Base-by-base conservation (phyloP, 1,284 basidiomycete genomes). In the Tilletia indica region DNA sequence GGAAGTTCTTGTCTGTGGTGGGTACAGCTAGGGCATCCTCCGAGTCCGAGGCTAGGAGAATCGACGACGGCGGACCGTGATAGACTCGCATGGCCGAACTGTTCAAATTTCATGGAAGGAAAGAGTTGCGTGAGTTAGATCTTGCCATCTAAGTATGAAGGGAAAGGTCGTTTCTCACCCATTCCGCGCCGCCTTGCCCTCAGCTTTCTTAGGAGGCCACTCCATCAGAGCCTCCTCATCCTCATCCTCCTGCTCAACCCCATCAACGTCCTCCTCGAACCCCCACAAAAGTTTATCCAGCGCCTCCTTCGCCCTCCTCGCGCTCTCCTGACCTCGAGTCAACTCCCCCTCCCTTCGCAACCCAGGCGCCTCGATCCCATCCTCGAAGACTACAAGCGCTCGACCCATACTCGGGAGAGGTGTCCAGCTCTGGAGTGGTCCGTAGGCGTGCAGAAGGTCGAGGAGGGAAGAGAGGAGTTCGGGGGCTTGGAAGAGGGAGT, bases 1-100 rank as follows among this genome's bases (percentile, higher is more conserved):
- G 88, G 86, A 98, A 98, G 86, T 99, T 98, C 86, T 93, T 93
- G 79, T 93, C 91, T 49, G 90, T 82, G 0, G 88, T 86, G 0
- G 96, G 96, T 16, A 81, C 80, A 25, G 71, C 71, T 66, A 82
- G 70, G 70, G 71, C 21, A 70, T 70, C 19, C 70, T 71, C 36
- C 4, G 61, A 38, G 25, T 71, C 19, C 16, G 68, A 61, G 47
- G 61, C 49, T 8, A 70, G 51, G 25, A 58, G 38, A 6, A 69
- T 47, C 2, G 71, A 34, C 2, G 71, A 54, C 16, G 61, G 54
- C 3, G 71, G 67, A 6, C 71, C 73, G 58, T 58, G 73, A 51
- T 72, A 74, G 39, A 68, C 73, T 38, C 71, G 54, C 21, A 74
- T 64, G 14, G 48, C 64, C 4, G 66, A 49, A 6, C 67, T 70